Evolutionary conservation across 139 green algal genomes (phyloP), one percentile per base, ranked within the genome.

Genomic region (Astrephomene gubernaculifera): DNA sequence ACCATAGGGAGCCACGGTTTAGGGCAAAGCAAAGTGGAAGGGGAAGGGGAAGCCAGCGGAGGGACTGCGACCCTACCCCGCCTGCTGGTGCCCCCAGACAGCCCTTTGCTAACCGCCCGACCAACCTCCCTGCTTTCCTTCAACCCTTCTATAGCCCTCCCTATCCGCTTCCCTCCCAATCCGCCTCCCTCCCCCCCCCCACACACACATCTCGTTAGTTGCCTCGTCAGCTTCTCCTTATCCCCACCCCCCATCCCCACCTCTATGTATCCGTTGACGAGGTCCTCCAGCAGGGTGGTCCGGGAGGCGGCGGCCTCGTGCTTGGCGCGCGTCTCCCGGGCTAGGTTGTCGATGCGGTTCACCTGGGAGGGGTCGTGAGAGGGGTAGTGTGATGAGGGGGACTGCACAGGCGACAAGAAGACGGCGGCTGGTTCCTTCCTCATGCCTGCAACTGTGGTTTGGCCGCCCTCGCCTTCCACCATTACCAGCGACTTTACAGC

Each of bases 281-380:
- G 78, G 69, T 88, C 87, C 63, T 91, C 87, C 60, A 91, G 27
- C 61, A 85, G 24, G n/a, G 69, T 64, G 19, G 71, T 35, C 39
- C 63, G 67, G 10, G 72, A 29, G 6, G 27, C 44, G n/a, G 85
- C 49, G 52, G 87, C 76, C 45, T 91, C 87, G 41, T 61, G 27
- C 14, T 74, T 57, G 35, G 74, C 49, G n/a, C 69, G 67, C 2
- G 61, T 64, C n/a, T 88, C 87, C 21, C 41, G 44, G 22, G 43
- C 72, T 35, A 91, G 61, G 4, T 65, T 65, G 12, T 91, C 82
- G 35, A 91, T 91, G 33, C 74, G 73, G 19, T 21, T 24, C 25
- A 86, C 35, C 87, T 90, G 87, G 39, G 57, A 8, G 19, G 49
- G n/a, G n/a, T n/a, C n/a, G n/a, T n/a, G n/a, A n/a, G n/a, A n/a